Evolutionary conservation across 495 filamentous ascomycete genomes (phyloP).

Genomic region (Aspergillus cavernicola): DNA sequence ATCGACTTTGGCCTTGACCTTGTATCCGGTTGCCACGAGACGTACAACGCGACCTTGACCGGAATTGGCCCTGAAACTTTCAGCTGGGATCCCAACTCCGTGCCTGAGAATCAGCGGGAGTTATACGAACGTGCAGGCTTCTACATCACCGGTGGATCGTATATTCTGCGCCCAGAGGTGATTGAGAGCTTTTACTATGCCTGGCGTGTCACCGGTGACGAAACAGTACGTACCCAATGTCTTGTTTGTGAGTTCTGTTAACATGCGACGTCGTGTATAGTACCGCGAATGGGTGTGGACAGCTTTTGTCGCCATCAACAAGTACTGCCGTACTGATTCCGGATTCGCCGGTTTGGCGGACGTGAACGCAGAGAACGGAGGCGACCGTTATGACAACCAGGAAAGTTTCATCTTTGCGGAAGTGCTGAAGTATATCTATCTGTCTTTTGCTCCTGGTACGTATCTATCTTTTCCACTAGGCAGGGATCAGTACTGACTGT

Average conservation of each 20-base stretch:
- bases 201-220: conserved; percentile 69
- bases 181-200: conserved; percentile 89
- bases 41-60: conserved; percentile 65
- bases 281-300: conserved; percentile 87
- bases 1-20: conserved; percentile 72
- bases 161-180: conserved; percentile 78
- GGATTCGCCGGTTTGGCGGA: conserved; percentile 65
- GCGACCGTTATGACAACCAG: conserved; percentile 62
- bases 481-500: not conserved
- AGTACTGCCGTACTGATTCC: conserved; percentile 56
- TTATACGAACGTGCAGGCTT: conserved; percentile 69
- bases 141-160: conserved; percentile 60
- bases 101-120: conserved; percentile 43
- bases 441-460: conserved; percentile 42
- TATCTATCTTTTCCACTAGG: not conserved
- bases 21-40: conserved; percentile 69
- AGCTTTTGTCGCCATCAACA: conserved; percentile 68
- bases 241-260: conserved; percentile 2
- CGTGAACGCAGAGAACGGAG: conserved; percentile 63
- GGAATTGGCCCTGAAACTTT: conserved; percentile 79
- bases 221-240: conserved; percentile 29
- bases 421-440: conserved; percentile 80
- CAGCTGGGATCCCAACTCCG: conserved; percentile 55
- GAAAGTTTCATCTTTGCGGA: conserved; percentile 93
- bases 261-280: conserved; percentile 42